Percentiles rank a stretch among this genome's conserved stretches.
Evolutionary conservation across 441 rosid species (phyloP).

Genomic region (Pelargonium fulgidum): DNA sequence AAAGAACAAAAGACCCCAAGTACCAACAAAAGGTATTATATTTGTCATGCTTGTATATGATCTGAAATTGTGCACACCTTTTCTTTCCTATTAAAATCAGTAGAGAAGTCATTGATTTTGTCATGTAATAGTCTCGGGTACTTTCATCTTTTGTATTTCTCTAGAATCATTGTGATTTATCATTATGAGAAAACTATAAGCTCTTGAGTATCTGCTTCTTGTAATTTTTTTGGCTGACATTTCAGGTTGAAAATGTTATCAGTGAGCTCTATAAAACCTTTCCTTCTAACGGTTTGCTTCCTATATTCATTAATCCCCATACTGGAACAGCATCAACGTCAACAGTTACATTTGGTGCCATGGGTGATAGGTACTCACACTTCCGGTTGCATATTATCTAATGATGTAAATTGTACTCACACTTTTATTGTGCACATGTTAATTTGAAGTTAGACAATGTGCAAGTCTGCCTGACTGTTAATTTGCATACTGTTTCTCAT

Average conservation of each 20-base stretch:
- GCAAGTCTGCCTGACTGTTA: neutral
- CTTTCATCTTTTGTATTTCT: too few relatives aligned
- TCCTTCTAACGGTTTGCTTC: constrained; percentile 3
- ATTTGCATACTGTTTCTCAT: neutral
- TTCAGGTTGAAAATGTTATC: constrained; percentile 7
- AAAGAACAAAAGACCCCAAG: constrained; percentile 4
- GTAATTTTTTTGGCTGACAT: neutral
- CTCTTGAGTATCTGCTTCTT: neutral
- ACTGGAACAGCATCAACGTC: constrained; percentile 1
- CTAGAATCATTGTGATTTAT: too few relatives aligned
- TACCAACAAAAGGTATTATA: constrained; percentile 1
- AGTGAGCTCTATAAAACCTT: neutral
- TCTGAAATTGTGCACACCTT: too few relatives aligned
- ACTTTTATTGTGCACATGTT: neutral
- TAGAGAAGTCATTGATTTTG: too few relatives aligned
- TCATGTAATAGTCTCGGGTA: too few relatives aligned
- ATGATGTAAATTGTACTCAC: neutral
- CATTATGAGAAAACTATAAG: neutral
- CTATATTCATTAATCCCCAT: neutral
- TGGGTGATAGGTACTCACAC: neutral
- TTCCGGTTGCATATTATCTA: neutral
- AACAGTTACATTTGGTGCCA: constrained; percentile 8
- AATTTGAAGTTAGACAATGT: neutral
- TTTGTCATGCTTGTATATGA: neutral
- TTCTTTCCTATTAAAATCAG: too few relatives aligned